These are phyloP conservation scores for Cyclostephanos tholiformis DNA, from an alignment of 108 stramenopile species.

Conservation along the genomic window DNA sequence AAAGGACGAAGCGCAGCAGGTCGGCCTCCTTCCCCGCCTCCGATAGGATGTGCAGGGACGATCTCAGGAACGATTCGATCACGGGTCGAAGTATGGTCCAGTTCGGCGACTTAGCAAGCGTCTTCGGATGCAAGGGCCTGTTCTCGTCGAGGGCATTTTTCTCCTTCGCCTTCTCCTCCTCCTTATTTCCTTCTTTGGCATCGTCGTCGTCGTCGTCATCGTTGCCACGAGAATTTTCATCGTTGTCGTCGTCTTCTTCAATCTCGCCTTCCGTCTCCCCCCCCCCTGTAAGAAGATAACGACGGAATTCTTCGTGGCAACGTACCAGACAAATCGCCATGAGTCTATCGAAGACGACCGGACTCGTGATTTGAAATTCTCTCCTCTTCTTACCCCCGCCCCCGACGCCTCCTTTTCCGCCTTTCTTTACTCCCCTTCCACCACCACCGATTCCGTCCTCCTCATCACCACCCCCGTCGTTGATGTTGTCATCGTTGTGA, in stretches of 20 bases:
- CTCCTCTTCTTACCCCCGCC: slow-evolving; percentile 35
- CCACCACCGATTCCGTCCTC: too few relatives aligned
- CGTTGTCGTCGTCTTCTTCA: slow-evolving; percentile 28
- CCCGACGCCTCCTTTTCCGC: neutral
- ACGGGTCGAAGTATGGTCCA: slow-evolving; percentile 63
- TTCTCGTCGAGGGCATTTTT: slow-evolving; percentile 52
- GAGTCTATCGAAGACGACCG: slow-evolving; percentile 75
- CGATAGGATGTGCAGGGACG: slow-evolving; percentile 73
- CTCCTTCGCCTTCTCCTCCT: slow-evolving; percentile 40
- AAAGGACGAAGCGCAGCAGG: slow-evolving; percentile 70
- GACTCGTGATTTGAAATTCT: slow-evolving; percentile 68
- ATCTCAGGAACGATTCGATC: slow-evolving; percentile 71
- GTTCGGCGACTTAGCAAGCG: slow-evolving; percentile 54
- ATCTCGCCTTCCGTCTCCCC: too few relatives aligned
- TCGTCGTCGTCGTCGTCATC: neutral
- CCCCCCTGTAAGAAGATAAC: slow-evolving; percentile 64
- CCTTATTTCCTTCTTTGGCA: slow-evolving; percentile 29
- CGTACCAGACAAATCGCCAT: slow-evolving; percentile 70
- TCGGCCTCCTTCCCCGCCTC: slow-evolving; percentile 83
- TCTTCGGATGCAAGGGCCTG: slow-evolving; percentile 80
- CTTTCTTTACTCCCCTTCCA: slow-evolving; percentile 27
- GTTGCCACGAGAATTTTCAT: slow-evolving; percentile 20
- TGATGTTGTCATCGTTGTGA: slow-evolving; percentile 35
- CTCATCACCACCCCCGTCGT: neutral
- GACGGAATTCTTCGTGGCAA: slow-evolving; percentile 75